These are phyloP conservation scores for Myxozyma lipomycoides DNA, from an alignment of 805 yeast species.

Conservation along the genomic window DNA sequence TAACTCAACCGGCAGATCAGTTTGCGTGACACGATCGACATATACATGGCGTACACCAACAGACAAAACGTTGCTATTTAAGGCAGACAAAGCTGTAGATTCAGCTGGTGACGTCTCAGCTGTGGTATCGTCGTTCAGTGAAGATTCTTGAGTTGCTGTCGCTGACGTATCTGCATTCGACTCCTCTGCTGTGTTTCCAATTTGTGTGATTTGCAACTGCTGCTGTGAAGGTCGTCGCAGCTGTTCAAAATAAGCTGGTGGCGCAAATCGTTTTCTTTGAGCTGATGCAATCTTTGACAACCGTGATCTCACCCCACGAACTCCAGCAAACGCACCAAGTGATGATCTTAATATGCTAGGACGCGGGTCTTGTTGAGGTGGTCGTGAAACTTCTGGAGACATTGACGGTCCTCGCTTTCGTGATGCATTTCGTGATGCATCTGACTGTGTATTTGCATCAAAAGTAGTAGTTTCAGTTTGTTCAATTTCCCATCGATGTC, in stretches of 20 bases:
- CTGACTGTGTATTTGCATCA: too few relatives aligned
- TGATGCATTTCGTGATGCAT: not conserved
- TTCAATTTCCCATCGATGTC: not conserved
- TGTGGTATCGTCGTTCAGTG: not conserved
- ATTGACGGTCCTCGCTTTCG: not conserved
- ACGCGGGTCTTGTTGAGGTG: not conserved
- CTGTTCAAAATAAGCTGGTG: slow-evolving; percentile 5
- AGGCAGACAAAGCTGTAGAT: not conserved
- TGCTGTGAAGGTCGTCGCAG: not conserved
- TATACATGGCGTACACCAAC: slow-evolving; percentile 1
- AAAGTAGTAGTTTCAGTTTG: too few relatives aligned
- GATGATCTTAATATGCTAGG: not conserved
- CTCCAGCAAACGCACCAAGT: not conserved
- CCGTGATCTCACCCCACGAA: not conserved
- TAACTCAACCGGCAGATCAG: slow-evolving; percentile 1
- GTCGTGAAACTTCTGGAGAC: not conserved
- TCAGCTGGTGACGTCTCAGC: not conserved
- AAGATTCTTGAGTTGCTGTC: not conserved
- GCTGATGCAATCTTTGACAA: not conserved
- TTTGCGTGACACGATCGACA: slow-evolving; percentile 23
- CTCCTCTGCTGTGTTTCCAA: not conserved
- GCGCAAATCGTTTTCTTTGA: slow-evolving; percentile 2
- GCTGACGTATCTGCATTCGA: not conserved
- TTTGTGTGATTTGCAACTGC: not conserved
- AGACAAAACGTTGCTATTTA: not conserved